Percentiles rank a stretch among this genome's conserved stretches.
Evolutionary conservation across 805 yeast species (phyloP).

Genomic region (Cyberlindnera americana): DNA sequence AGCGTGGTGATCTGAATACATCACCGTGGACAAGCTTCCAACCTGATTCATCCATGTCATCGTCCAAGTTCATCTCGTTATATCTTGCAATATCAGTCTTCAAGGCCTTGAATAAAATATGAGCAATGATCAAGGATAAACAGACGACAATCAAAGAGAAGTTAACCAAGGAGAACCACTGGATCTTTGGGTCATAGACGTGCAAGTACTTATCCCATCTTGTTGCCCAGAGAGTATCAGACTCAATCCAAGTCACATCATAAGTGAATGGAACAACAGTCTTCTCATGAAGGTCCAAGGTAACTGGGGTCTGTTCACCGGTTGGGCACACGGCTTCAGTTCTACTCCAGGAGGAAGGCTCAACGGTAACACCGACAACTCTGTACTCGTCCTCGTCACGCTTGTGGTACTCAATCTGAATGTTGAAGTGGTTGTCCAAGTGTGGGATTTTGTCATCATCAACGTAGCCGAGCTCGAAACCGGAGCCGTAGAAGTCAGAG

Average conservation of each 20-base stretch:
- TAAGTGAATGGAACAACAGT: constrained; percentile 77
- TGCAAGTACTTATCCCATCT: constrained; percentile 97
- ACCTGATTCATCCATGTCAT: constrained; percentile 87
- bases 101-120: constrained; percentile 73
- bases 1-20: constrained; percentile 80
- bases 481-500: constrained; percentile 67
- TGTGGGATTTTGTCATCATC: constrained; percentile 55
- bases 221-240: constrained; percentile 89
- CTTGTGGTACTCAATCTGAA: constrained; percentile 77
- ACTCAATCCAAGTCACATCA: constrained; percentile 67
- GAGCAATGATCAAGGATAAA: constrained; percentile 73
- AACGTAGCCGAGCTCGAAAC: constrained; percentile 74
- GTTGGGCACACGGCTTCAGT: constrained; percentile 33
- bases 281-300: constrained; percentile 45
- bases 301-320: constrained; percentile 38
- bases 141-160: constrained; percentile 78
- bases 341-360: constrained; percentile 57
- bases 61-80: constrained; percentile 84
- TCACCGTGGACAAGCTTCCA: constrained; percentile 98
- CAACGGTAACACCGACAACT: constrained; percentile 86
- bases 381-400: constrained; percentile 66
- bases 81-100: constrained; percentile 83
- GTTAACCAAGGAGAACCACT: constrained; percentile 91
- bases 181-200: constrained; percentile 87
- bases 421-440: constrained; percentile 77